These are phyloP conservation scores for Fusarium decemcellulare DNA, from an alignment of 2,329 filamentous ascomycete genomes.

Conservation along the genomic window DNA sequence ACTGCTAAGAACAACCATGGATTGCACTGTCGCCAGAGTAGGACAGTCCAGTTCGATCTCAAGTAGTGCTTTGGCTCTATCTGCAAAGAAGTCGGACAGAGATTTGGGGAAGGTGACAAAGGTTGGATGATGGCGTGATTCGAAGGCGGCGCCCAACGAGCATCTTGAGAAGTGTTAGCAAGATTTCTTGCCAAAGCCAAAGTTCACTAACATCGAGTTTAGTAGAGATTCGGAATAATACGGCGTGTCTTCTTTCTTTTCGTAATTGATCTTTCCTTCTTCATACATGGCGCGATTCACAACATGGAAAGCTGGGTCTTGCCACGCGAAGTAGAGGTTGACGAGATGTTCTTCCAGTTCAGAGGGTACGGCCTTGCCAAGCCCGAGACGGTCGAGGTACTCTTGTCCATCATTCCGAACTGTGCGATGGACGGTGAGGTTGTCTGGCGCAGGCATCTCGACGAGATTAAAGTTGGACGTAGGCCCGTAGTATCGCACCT, in stretches of 20 bases:
- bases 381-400: constrained; percentile 42
- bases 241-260: constrained; percentile 41
- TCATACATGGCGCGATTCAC: constrained; percentile 44
- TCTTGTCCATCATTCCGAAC: constrained; percentile 44
- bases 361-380: constrained; percentile 32
- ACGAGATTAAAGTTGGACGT: constrained; percentile 48
- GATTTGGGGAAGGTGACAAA: constrained; percentile 54
- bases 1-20: constrained; percentile 45
- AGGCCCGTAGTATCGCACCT: constrained; percentile 44
- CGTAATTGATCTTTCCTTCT: constrained; percentile 17
- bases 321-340: constrained; percentile 42
- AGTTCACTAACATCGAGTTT: constrained; percentile 45
- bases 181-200: background rate
- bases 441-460: constrained; percentile 42
- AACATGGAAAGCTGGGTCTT: constrained; percentile 42
- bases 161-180: constrained; percentile 48
- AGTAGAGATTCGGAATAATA: constrained; percentile 48
- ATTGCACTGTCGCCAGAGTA: constrained; percentile 45
- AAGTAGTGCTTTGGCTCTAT: constrained; percentile 43
- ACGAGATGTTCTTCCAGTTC: constrained; percentile 35
- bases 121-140: constrained; percentile 57
- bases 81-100: constrained; percentile 48
- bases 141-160: constrained; percentile 59
- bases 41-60: constrained; percentile 47
- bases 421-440: constrained; percentile 43